These are phyloP conservation scores for Fusarium napiforme DNA, from an alignment of 2,329 filamentous ascomycete genomes.

Conservation along the genomic window DNA sequence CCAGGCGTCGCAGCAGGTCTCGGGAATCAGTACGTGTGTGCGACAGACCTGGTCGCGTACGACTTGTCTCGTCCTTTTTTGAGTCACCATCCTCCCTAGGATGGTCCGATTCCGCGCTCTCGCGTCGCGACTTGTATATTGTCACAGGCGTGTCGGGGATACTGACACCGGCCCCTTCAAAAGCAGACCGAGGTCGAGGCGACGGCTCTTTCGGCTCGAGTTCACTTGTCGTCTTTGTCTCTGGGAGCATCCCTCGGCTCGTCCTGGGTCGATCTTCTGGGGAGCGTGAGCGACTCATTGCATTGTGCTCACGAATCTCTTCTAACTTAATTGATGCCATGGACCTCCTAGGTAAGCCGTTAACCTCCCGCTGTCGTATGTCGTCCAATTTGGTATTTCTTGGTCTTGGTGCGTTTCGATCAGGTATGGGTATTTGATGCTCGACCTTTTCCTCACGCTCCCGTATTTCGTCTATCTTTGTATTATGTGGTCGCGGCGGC, in stretches of 20 bases:
- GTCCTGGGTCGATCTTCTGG: conserved; percentile 51
- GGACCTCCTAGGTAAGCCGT: conserved; percentile 58
- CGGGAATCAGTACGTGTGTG: conserved; percentile 54
- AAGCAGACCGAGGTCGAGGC: conserved; percentile 39
- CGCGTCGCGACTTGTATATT: conserved; percentile 48
- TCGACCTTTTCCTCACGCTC: conserved; percentile 49
- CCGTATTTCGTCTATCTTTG: conserved; percentile 53
- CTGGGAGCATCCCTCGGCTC: conserved; percentile 31
- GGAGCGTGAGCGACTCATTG: conserved; percentile 56
- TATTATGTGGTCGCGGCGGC: conserved; percentile 37
- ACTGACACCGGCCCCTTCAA: conserved; percentile 47
- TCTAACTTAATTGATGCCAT: conserved; percentile 62
- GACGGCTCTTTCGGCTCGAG: conserved; percentile 31
- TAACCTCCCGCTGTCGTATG: conserved; percentile 57
- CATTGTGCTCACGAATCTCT: conserved; percentile 64
- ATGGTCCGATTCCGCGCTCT: conserved; percentile 14
- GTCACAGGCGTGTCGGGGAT: conserved; percentile 56
- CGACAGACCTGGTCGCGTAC: conserved; percentile 28
- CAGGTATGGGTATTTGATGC: conserved; percentile 47
- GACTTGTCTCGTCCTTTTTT: conserved; percentile 25
- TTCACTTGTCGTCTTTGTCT: conserved; percentile 15
- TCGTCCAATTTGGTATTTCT: conserved; percentile 62
- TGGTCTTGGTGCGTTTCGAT: conserved; percentile 44
- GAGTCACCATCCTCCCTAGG: conserved; percentile 2
- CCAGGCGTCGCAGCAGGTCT: conserved; percentile 62